phyloP scores from a whole-genome alignment of 768 basidiomycete species.

The Cytidiella melzeri region DNA sequence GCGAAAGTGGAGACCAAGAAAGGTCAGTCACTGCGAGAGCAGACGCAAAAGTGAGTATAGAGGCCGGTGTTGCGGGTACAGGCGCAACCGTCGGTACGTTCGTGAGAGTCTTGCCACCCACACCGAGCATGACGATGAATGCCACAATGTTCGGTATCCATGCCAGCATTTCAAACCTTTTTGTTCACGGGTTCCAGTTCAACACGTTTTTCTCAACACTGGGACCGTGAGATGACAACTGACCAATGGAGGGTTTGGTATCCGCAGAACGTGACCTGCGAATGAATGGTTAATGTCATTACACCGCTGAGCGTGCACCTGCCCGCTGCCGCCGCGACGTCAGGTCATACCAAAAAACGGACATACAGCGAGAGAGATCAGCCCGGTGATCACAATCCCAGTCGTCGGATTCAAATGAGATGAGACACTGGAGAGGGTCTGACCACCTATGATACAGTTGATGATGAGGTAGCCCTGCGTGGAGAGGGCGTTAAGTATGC shows the following conservation, averaged over 20 bases:
- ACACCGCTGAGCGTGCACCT: neutral
- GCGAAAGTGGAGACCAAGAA: constrained; percentile 35
- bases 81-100: constrained; percentile 13
- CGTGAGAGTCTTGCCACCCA: constrained; percentile 30
- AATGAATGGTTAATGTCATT: too few relatives aligned
- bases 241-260: constrained; percentile 30
- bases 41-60: constrained; percentile 38
- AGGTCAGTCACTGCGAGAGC: constrained; percentile 37
- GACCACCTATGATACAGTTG: constrained; percentile 44
- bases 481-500: constrained; percentile 36
- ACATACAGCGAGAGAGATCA: constrained; percentile 30
- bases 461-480: constrained; percentile 44
- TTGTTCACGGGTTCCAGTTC: too few relatives aligned
- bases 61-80: constrained; percentile 25
- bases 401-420: constrained; percentile 22
- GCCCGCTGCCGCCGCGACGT: neutral
- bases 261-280: constrained; percentile 29
- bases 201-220: neutral
- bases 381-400: constrained; percentile 38
- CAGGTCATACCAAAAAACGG: neutral
- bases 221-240: neutral
- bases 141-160: constrained; percentile 36
- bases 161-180: constrained; percentile 31
- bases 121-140: constrained; percentile 32
- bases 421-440: constrained; percentile 37